These are phyloP conservation scores for Kluyveromyces lactis DNA, from an alignment of 805 yeast species.

Conservation along the genomic window DNA sequence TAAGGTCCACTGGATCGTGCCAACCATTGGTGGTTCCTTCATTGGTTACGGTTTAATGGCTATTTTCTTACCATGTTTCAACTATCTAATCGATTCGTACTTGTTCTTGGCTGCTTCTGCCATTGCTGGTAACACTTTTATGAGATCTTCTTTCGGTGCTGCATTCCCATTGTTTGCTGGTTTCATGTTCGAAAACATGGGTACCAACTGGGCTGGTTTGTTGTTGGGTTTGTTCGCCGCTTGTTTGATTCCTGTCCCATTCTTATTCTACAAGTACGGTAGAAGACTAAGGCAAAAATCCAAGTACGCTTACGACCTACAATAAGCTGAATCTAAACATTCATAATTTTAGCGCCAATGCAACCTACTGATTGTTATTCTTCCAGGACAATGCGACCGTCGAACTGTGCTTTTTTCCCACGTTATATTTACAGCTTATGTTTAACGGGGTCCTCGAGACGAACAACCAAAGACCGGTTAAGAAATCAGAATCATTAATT, in stretches of 20 bases:
- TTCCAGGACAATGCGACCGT: too few relatives aligned
- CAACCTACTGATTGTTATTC: too few relatives aligned
- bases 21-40: slow-evolving; percentile 55
- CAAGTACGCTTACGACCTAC: slow-evolving; percentile 39
- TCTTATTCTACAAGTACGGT: slow-evolving; percentile 56
- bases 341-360: too few relatives aligned
- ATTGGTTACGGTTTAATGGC: slow-evolving; percentile 62
- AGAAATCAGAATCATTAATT: too few relatives aligned
- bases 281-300: slow-evolving; percentile 46
- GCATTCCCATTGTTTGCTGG: slow-evolving; percentile 65
- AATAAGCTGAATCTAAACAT: slow-evolving; percentile 1
- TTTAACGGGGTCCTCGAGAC: too few relatives aligned
- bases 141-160: slow-evolving; percentile 62
- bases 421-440: too few relatives aligned
- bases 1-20: slow-evolving; percentile 74
- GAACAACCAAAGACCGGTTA: too few relatives aligned
- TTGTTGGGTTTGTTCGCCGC: slow-evolving; percentile 55
- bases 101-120: slow-evolving; percentile 71
- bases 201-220: slow-evolving; percentile 73
- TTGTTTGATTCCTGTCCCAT: slow-evolving; percentile 57
- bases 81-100: slow-evolving; percentile 67
- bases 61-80: slow-evolving; percentile 61
- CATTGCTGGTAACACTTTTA: slow-evolving; percentile 61
- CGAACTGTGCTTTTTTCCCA: too few relatives aligned
- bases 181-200: slow-evolving; percentile 61